Conservation (phyloP, 1,139 yeast species). For the Saccharomyces hybrid region DNA sequence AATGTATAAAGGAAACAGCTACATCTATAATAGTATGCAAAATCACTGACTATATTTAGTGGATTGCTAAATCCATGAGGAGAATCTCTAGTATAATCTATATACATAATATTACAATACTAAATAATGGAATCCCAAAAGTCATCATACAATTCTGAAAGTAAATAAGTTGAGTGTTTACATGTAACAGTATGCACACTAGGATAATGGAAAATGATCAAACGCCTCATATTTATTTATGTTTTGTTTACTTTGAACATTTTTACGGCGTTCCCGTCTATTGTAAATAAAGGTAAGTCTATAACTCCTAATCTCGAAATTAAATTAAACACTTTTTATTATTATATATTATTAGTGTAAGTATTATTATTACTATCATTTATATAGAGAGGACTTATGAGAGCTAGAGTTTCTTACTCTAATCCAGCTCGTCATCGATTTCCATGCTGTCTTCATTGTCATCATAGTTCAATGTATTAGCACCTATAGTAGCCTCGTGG, state of each 20-base stretch:
- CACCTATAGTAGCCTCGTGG: conserved; percentile 52
- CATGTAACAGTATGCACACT: not conserved
- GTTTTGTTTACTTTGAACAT: not conserved
- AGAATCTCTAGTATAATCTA: too few relatives aligned
- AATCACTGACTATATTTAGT: too few relatives aligned
- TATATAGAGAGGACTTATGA: not conserved
- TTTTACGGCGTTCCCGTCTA: not conserved
- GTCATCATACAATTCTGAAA: not conserved
- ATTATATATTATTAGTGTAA: not conserved
- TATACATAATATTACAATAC: too few relatives aligned
- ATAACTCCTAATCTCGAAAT: not conserved
- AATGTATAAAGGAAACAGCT: not conserved
- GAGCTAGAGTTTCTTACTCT: not conserved
- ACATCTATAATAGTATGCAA: too few relatives aligned
- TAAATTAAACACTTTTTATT: not conserved
- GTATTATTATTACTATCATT: not conserved
- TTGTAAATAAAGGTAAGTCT: not conserved
- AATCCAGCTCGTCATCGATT: conserved; percentile 15
- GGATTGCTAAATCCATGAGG: too few relatives aligned
- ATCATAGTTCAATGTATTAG: conserved; percentile 37
- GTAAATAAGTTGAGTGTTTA: not conserved
- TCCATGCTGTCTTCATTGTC: conserved; percentile 32
- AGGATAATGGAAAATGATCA: not conserved
- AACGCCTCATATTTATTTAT: not conserved
- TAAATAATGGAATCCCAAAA: too few relatives aligned